These are phyloP conservation scores for Wickerhamiella sergipiensis DNA, from an alignment of 805 yeast genomes.

Conservation along the genomic window DNA sequence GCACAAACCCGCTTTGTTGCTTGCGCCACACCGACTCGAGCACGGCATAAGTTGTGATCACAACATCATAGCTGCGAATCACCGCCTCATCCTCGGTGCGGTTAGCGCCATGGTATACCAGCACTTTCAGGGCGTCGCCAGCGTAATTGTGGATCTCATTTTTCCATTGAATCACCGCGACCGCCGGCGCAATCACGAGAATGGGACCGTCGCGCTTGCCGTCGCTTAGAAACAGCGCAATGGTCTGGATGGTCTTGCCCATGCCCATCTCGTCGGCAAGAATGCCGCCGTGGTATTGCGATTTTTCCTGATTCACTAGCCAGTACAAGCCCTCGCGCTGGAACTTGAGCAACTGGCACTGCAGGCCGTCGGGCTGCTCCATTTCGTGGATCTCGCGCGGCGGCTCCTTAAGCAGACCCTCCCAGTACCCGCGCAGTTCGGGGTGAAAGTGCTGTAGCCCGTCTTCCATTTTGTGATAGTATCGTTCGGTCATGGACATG, in stretches of 20 bases:
- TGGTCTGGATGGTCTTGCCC: constrained; percentile 98
- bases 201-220: constrained; percentile 41
- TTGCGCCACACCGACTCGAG: constrained; percentile 76
- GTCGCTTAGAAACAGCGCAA: constrained; percentile 69
- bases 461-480: constrained; percentile 38
- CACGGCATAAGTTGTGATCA: constrained; percentile 86
- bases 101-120: constrained; percentile 76
- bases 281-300: constrained; percentile 75
- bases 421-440: constrained; percentile 57
- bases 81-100: constrained; percentile 46
- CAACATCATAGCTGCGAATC: constrained; percentile 53
- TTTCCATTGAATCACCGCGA: constrained; percentile 97
- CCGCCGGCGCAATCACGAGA: constrained; percentile 92
- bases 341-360: constrained; percentile 64
- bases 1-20: constrained; percentile 67
- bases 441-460: constrained; percentile 68
- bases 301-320: constrained; percentile 71
- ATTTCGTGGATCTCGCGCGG: constrained; percentile 20
- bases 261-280: constrained; percentile 99
- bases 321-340: constrained; percentile 89
- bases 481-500: not conserved
- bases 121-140: constrained; percentile 49
- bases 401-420: constrained; percentile 40
- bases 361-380: constrained; percentile 68
- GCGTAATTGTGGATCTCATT: constrained; percentile 83